phyloP scores from a whole-genome alignment of 140 eudicot species.

The Anethum foeniculum region DNA sequence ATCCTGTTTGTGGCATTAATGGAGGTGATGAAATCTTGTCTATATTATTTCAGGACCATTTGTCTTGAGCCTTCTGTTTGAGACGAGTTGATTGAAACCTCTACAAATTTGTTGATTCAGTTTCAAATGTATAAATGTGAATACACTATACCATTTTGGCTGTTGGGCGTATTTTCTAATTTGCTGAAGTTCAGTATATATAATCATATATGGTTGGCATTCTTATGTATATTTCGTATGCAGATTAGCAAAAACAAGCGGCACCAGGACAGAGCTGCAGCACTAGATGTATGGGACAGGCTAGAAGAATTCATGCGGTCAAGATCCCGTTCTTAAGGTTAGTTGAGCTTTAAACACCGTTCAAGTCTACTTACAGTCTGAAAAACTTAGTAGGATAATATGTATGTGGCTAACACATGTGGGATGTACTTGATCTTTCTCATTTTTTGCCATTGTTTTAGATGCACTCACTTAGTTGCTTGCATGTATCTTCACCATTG shows the following conservation, averaged over 20 bases:
- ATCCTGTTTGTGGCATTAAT: background rate
- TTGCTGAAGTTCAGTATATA: background rate
- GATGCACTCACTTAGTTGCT: background rate
- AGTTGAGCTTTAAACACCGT: background rate
- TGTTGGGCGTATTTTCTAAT: background rate
- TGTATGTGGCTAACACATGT: background rate
- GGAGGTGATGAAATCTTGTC: background rate
- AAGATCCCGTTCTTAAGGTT: conserved; percentile 70
- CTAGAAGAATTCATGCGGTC: conserved; percentile 87
- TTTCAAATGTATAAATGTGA: background rate
- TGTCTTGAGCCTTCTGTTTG: background rate
- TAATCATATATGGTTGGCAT: background rate
- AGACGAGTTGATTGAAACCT: background rate
- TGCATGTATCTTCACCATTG: background rate
- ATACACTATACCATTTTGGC: background rate
- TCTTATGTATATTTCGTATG: conserved; percentile 17
- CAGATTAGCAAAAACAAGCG: conserved; percentile 95
- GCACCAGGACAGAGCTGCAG: conserved; percentile 98
- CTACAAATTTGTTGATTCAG: background rate
- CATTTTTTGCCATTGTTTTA: background rate
- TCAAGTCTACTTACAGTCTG: background rate
- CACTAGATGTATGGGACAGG: conserved; percentile 93
- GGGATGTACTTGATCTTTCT: background rate
- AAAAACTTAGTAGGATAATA: background rate
- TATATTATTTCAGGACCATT: background rate